These are phyloP conservation scores for Aegilops sharonensis DNA, from an alignment of 176 grass and related monocot species.

Conservation along the genomic window DNA sequence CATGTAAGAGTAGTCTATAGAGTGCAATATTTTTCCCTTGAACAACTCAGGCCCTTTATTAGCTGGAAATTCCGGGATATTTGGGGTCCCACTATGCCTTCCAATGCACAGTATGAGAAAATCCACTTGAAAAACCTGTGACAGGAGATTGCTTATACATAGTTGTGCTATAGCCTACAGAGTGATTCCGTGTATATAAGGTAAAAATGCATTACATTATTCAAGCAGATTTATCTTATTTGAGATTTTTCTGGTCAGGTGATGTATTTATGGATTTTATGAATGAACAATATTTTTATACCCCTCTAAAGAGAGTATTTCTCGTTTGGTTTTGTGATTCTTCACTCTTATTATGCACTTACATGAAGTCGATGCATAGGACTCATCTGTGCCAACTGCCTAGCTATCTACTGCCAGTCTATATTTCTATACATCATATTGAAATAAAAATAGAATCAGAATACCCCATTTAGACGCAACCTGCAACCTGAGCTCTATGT, in stretches of 20 bases:
- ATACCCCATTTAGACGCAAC: background rate
- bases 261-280: background rate
- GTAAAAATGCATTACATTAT: background rate
- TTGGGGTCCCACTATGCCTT: constrained; percentile 69
- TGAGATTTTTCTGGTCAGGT: background rate
- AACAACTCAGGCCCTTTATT: constrained; percentile 70
- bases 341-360: background rate
- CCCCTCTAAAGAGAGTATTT: background rate
- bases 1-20: constrained; percentile 75
- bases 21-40: constrained; percentile 69
- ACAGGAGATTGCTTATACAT: background rate
- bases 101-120: constrained; percentile 90
- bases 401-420: background rate
- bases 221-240: constrained; percentile 2
- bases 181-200: background rate
- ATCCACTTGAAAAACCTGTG: constrained; percentile 58
- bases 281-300: constrained; percentile 6
- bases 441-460: background rate
- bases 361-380: background rate
- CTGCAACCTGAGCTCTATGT: background rate
- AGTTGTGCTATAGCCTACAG: background rate
- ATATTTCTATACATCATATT: background rate
- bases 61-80: constrained; percentile 58
- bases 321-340: background rate
- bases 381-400: background rate